These are phyloP conservation scores for Seminavis robusta DNA, from an alignment of 108 stramenopile genomes.

Conservation along the genomic window DNA sequence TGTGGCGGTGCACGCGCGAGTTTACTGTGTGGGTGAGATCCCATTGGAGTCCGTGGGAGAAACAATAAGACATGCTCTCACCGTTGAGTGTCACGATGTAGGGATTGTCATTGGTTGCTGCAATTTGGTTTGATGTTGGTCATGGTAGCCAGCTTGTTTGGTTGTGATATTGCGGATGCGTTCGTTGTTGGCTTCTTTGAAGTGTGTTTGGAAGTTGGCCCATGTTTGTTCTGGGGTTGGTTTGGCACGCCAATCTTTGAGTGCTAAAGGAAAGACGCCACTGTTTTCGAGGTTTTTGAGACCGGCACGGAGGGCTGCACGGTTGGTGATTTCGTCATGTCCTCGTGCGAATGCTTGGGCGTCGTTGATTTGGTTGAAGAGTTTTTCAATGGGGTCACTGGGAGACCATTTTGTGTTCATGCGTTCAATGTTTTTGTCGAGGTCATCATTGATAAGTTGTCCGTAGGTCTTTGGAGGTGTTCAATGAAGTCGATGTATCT, in stretches of 20 bases:
- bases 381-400: neutral
- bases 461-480: neutral
- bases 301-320: too few species aligned
- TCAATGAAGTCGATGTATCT: neutral
- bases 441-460: too few species aligned
- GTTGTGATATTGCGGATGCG: conserved; percentile 1
- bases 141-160: conserved; percentile 2
- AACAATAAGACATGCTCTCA: neutral
- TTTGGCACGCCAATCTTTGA: conserved; percentile 1
- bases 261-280: neutral
- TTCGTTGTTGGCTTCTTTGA: neutral
- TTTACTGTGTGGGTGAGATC: conserved; percentile 1
- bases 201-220: conserved; percentile 2
- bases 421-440: too few species aligned
- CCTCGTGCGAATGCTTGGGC: too few species aligned
- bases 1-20: neutral
- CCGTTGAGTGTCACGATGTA: too few species aligned
- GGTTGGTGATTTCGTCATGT: neutral
- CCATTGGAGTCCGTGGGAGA: neutral
- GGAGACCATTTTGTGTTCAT: too few species aligned
- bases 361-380: too few species aligned
- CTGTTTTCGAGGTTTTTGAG: neutral
- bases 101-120: neutral
- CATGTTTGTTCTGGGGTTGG: neutral
- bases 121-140: neutral